These are phyloP conservation scores for Lodderomyces metapsilosis DNA, from an alignment of 1,139 yeast genomes.

Conservation along the genomic window DNA sequence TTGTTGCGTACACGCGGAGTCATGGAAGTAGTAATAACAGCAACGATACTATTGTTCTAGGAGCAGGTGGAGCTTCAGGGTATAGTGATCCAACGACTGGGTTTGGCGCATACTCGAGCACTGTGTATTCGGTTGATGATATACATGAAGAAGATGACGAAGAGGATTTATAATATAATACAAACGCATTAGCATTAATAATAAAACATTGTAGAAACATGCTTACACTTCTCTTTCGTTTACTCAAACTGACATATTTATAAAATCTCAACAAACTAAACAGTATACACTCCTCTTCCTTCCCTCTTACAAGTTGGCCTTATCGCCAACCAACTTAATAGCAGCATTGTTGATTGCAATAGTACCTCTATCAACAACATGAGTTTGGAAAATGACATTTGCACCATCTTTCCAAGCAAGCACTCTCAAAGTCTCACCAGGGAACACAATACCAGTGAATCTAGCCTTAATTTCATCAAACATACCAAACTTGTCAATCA, in stretches of 20 bases:
- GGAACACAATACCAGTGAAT: conserved; percentile 89
- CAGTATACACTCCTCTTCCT: too few species aligned
- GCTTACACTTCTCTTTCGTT: not conserved
- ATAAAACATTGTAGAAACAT: too few species aligned
- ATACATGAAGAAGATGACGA: conserved; percentile 5
- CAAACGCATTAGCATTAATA: too few species aligned
- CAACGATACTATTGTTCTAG: not conserved
- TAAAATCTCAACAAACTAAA: conserved; percentile 1
- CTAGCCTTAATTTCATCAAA: conserved; percentile 87
- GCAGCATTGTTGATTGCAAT: conserved; percentile 90
- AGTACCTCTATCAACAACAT: conserved; percentile 74
- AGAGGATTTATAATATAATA: conserved; percentile 1
- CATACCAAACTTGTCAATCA: conserved; percentile 77
- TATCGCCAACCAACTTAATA: conserved; percentile 55
- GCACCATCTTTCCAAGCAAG: conserved; percentile 80
- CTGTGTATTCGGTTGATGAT: conserved; percentile 3
- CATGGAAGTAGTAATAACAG: not conserved
- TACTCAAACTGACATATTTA: not conserved
- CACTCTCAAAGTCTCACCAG: conserved; percentile 89
- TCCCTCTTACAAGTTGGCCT: conserved; percentile 27
- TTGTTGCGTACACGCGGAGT: not conserved
- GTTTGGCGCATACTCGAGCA: not conserved
- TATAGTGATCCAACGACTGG: too few species aligned
- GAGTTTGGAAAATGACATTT: conserved; percentile 73
- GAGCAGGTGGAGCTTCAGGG: too few species aligned